phyloP scores from a whole-genome alignment of 768 basidiomycete species.

The Lactifluus pinguis region DNA sequence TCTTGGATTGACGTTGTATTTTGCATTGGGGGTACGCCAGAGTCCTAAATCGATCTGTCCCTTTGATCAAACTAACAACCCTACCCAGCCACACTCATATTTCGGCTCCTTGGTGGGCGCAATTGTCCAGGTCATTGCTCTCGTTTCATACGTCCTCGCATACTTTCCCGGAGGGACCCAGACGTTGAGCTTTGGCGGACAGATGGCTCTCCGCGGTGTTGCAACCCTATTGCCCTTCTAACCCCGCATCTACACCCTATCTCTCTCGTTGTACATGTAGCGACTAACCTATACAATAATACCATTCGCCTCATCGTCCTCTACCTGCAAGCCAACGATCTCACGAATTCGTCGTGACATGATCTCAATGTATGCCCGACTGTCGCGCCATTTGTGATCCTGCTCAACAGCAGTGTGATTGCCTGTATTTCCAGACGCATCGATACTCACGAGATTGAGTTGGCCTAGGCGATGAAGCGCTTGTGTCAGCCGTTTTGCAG shows the following conservation, averaged over 20 bases:
- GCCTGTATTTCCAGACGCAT: slow-evolving; percentile 15
- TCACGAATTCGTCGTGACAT: slow-evolving; percentile 67
- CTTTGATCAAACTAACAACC: neutral
- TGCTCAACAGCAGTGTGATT: slow-evolving; percentile 21
- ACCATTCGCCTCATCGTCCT: slow-evolving; percentile 14
- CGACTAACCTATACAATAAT: slow-evolving; percentile 5
- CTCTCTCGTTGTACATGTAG: slow-evolving; percentile 9
- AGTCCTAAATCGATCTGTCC: neutral
- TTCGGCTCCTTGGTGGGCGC: slow-evolving; percentile 79
- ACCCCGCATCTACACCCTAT: slow-evolving; percentile 14
- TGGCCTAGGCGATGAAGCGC: slow-evolving; percentile 44
- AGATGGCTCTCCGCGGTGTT: slow-evolving; percentile 76
- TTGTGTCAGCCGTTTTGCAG: slow-evolving; percentile 44
- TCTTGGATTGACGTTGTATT: slow-evolving; percentile 82
- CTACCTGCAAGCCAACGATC: slow-evolving; percentile 45
- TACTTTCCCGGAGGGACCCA: slow-evolving; percentile 91
- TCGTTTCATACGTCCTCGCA: slow-evolving; percentile 83
- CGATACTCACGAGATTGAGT: slow-evolving; percentile 40
- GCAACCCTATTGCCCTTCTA: slow-evolving; percentile 74
- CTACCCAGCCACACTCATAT: slow-evolving; percentile 64
- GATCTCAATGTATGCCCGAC: slow-evolving; percentile 64
- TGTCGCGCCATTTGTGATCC: slow-evolving; percentile 49
- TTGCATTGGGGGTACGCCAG: slow-evolving; percentile 72
- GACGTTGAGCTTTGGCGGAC: slow-evolving; percentile 71
- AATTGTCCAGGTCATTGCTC: slow-evolving; percentile 74